Conservation (phyloP, 2,329 filamentous ascomycete genomes). For the Monilinia vaccinii-corymbosi region DNA sequence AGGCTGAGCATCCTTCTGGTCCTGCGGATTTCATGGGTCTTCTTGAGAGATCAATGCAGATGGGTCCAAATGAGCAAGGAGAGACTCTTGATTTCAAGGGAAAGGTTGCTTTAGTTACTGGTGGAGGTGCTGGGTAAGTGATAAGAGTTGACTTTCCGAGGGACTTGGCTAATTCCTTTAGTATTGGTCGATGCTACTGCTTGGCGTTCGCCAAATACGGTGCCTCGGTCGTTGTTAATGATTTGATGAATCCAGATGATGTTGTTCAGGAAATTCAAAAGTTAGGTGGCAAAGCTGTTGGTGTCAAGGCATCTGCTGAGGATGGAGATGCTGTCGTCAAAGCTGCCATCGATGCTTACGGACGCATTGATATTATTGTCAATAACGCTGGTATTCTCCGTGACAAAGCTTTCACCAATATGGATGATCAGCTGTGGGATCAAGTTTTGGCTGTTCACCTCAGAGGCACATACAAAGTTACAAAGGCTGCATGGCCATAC, state of each 20-base stretch:
- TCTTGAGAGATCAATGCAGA: slow-evolving; percentile 73
- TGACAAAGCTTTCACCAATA: slow-evolving; percentile 96
- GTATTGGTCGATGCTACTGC: slow-evolving; percentile 84
- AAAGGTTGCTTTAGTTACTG: slow-evolving; percentile 79
- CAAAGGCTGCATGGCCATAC: slow-evolving; percentile 95
- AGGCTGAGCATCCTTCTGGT: slow-evolving; percentile 73
- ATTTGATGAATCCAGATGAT: slow-evolving; percentile 82
- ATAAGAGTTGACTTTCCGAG: neutral
- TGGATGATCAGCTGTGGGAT: slow-evolving; percentile 92
- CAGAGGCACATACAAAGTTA: slow-evolving; percentile 89
- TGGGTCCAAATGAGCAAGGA: slow-evolving; percentile 61
- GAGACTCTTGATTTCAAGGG: slow-evolving; percentile 73
- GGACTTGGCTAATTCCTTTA: slow-evolving; percentile 21
- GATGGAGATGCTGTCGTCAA: slow-evolving; percentile 89
- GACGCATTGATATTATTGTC: slow-evolving; percentile 87
- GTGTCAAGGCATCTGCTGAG: slow-evolving; percentile 87
- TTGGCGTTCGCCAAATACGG: slow-evolving; percentile 80
- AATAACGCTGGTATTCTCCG: slow-evolving; percentile 98
- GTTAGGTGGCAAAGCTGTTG: slow-evolving; percentile 78
- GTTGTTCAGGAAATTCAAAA: slow-evolving; percentile 91
- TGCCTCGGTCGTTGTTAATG: slow-evolving; percentile 86
- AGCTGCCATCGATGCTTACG: slow-evolving; percentile 85
- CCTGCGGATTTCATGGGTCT: slow-evolving; percentile 81
- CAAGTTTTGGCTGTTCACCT: slow-evolving; percentile 88
- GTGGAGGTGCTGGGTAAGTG: slow-evolving; percentile 67